Percentiles rank a stretch among this genome's conserved stretches.
Conservation (phyloP, 805 yeast genomes). For the Lipomyces orientalis region DNA sequence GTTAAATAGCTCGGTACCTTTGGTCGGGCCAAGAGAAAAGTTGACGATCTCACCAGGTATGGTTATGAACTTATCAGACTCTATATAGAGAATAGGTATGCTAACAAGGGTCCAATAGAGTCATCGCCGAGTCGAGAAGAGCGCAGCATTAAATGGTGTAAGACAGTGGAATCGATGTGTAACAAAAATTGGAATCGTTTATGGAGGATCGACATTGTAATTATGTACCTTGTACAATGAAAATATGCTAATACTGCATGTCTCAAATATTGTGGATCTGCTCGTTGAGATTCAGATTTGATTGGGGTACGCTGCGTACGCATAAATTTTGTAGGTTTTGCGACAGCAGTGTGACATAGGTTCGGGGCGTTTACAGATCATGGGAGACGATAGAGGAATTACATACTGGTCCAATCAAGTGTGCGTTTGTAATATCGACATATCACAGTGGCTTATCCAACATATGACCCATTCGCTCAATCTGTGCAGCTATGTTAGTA, state of each 20-base stretch:
- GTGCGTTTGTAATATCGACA: background rate
- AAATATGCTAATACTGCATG: background rate
- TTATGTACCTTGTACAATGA: slow-evolving; percentile 15
- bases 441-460: slow-evolving; percentile 51
- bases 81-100: background rate
- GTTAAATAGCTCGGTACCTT: slow-evolving; percentile 84
- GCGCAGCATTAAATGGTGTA: slow-evolving; percentile 26
- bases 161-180: background rate
- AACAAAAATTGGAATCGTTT: slow-evolving; percentile 15
- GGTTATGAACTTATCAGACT: background rate
- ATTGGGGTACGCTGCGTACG: background rate
- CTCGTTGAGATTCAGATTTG: background rate
- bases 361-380: too few species aligned
- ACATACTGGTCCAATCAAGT: background rate
- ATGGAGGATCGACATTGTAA: slow-evolving; percentile 17
- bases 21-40: slow-evolving; percentile 99
- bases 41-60: slow-evolving; percentile 87
- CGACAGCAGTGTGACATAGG: background rate
- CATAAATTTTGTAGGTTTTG: background rate
- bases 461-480: slow-evolving; percentile 96
- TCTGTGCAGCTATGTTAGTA: slow-evolving; percentile 22
- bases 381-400: background rate
- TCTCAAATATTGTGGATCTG: slow-evolving; percentile 4
- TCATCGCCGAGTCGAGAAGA: slow-evolving; percentile 38
- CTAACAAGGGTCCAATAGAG: slow-evolving; percentile 5